Base-by-base conservation (phyloP, 1,139 yeast species). In the Debaryomyces robertsiae region DNA sequence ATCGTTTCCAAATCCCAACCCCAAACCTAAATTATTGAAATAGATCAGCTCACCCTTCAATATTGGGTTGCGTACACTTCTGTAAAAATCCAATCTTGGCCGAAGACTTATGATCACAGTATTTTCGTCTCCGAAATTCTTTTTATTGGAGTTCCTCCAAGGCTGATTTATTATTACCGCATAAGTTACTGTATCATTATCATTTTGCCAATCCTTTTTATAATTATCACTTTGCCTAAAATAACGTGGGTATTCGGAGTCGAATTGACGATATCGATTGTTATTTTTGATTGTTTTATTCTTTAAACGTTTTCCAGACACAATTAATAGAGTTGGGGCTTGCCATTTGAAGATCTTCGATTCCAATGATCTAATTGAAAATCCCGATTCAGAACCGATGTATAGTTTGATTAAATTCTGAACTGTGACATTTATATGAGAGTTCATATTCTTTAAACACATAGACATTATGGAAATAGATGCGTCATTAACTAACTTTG, bases 291-390 rank as follows among this genome's bases (percentile, higher is more conserved):
- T 54, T 4, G 76, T 67, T 45, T 75, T 68, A n/a, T 58, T 41
- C 38, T 57, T 58, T 24, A 84, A 60, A 32, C 81, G 55, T 49
- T 70, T 75, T 0, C 97, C 98, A 3, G 81, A 75, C 0, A 91
- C 72, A 0, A 91, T 48, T 9, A 91, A 49, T 2, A 89, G 57
- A 0, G 96, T 81, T 0, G 96, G 96, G 0, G 96, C 95, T 50
- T 79, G 81, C 96, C 97, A 91, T 55, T 89, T 88, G 66, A 88
- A 83, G 0, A 84, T 87, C 50, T 84, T 88, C 46, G 84, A 77
- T 60, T 91, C 96, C 44, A 91, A 75, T 0, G 96, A 84, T 32
- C 95, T 67, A 73, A 91, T 85, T 0, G 96, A 87, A 55, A 86
- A 91, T 1, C 98, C 98, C 16, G 82, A 73, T 37, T 77, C 79